Conservation (phyloP, 305 asterid species). For the Vinca major region DNA sequence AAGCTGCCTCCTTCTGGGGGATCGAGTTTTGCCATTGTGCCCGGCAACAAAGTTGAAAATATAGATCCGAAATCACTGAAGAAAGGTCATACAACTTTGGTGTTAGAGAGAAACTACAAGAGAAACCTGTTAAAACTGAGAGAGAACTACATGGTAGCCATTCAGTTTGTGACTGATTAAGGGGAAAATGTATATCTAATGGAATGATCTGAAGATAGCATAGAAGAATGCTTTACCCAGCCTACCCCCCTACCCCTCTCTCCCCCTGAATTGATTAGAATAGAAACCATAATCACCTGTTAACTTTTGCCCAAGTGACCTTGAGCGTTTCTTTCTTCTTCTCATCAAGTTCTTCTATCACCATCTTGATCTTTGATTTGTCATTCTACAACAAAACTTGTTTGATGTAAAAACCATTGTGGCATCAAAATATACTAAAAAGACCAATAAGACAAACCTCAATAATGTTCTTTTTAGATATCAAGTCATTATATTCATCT, state of each 20-base stretch:
- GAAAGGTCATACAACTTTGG: neutral
- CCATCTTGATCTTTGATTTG: constrained; percentile 89
- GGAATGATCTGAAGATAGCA: neutral
- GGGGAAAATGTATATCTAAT: neutral
- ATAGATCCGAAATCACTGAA: constrained; percentile 95
- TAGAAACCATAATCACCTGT: constrained; percentile 45
- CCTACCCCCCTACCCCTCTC: neutral
- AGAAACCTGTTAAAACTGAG: constrained; percentile 8
- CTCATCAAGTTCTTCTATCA: constrained; percentile 97
- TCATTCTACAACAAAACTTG: constrained; percentile 53
- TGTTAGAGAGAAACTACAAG: neutral
- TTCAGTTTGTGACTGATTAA: neutral
- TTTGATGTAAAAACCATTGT: constrained; percentile 21
- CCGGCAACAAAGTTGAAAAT: constrained; percentile 92
- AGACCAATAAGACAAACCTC: constrained; percentile 48
- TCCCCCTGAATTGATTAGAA: neutral
- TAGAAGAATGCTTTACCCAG: neutral
- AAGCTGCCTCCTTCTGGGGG: constrained; percentile 95
- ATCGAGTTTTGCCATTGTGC: constrained; percentile 85
- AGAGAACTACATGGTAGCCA: neutral
- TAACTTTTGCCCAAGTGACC: constrained; percentile 94
- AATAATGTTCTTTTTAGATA: constrained; percentile 84
- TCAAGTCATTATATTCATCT: constrained; percentile 87
- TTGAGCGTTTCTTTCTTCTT: constrained; percentile 91
- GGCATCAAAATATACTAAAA: constrained; percentile 9